These are phyloP conservation scores for Aspergillus jensenii DNA, from an alignment of 2,329 filamentous ascomycete species.

Conservation along the genomic window DNA sequence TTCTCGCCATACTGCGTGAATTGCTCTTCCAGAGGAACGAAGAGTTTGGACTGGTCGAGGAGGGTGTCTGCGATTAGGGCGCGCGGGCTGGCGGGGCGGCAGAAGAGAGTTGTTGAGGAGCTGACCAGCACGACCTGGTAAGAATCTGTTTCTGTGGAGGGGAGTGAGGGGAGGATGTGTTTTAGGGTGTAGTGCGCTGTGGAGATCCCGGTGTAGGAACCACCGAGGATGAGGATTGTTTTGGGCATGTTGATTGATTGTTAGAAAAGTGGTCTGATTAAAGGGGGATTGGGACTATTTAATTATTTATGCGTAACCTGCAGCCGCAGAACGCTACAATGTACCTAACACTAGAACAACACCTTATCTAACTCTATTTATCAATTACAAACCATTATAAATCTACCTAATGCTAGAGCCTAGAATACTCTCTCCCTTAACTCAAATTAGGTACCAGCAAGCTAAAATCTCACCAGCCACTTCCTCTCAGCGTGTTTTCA, in stretches of 20 bases:
- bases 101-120: conserved; percentile 43
- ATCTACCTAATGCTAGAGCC: no score
- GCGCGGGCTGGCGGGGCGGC: conserved; percentile 47
- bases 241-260: neutral
- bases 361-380: no score
- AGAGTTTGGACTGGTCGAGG: conserved; percentile 48
- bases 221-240: conserved; percentile 52
- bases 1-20: conserved; percentile 42
- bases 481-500: no score
- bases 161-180: conserved; percentile 48
- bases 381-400: no score
- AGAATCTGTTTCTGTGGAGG: conserved; percentile 23
- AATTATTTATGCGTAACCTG: no score
- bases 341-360: no score
- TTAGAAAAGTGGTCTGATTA: no score
- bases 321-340: no score
- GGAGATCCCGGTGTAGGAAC: conserved; percentile 53
- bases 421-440: no score
- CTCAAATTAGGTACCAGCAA: no score
- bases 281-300: no score
- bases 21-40: conserved; percentile 37
- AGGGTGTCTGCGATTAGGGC: conserved; percentile 48
- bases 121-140: conserved; percentile 49
- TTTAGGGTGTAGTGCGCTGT: conserved; percentile 56
- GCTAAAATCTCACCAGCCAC: no score